Evolutionary conservation across 148 eudicot species (phyloP), one percentile per base, ranked within the genome.

Genomic region (Polygonum maritimum): DNA sequence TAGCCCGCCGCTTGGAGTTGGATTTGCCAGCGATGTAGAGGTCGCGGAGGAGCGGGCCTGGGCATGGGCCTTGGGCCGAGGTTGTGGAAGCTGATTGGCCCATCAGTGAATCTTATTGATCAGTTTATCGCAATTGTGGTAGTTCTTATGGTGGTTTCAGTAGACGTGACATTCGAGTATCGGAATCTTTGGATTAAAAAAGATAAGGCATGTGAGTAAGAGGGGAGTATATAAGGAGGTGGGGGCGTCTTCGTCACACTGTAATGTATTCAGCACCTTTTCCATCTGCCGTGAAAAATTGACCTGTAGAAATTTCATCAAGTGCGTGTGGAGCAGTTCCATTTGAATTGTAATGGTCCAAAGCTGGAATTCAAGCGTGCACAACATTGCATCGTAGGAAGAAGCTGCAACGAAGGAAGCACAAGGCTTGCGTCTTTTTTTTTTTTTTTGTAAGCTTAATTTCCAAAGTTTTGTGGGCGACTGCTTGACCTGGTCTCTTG

Each of bases 251-350:
- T 33, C 44, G 0, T 67, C 71, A 67, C 44, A 15, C 44, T 36
- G 0, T 67, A 36, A 1, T 15, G 3, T 14, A 26, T 26, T 26
- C 31, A 26, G 21, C 44, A 67, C 12, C n/a, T 36, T 67, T 15
- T 35, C 18, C 7, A 36, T 35, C n/a, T 67, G 71, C 45, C 40
- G 45, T 67, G 21, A 67, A 67, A 67, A 35, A 11, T 67, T 67
- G 71, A 67, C 71, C 71, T 15, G 71, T 36, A 38, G 71, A 67
- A 14, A 38, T 35, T 65, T 12, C 71, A 65, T 65, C n/a, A 35
- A 65, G 71, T 65, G 71, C 71, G 71, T 65, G 71, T 33, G 71
- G 15, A 65, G 71, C 71, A 7, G 71, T 65, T 65, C 71, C 44
- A 35, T 67, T 67, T 67, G 71, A 67, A 67, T 67, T 67, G 71